Evolutionary conservation across 1,139 yeast species (phyloP).

Genomic region (Taiozyma onychis): DNA sequence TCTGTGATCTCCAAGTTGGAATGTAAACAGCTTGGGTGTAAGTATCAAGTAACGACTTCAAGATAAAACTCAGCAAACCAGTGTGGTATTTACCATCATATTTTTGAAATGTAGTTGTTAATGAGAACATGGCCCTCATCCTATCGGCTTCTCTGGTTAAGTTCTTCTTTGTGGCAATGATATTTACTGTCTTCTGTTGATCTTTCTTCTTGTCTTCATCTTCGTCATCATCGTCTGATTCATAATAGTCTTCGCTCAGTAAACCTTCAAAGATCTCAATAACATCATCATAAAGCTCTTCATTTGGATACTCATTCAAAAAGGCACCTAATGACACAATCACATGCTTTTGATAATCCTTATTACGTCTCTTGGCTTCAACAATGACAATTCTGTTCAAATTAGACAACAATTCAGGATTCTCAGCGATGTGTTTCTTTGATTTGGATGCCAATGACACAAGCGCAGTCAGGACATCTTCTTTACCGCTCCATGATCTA

Average conservation of each 20-base stretch:
- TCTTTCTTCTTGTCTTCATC: slow-evolving; percentile 8
- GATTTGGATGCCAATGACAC: slow-evolving; percentile 51
- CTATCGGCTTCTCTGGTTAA: slow-evolving; percentile 34
- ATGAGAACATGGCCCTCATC: slow-evolving; percentile 26
- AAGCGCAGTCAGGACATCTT: slow-evolving; percentile 63
- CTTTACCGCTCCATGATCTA: slow-evolving; percentile 88
- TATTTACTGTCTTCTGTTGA: slow-evolving; percentile 24
- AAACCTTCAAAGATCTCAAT: slow-evolving; percentile 29
- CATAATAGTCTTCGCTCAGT: slow-evolving; percentile 25
- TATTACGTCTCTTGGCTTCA: slow-evolving; percentile 68
- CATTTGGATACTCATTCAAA: slow-evolving; percentile 37
- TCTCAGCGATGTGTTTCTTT: slow-evolving; percentile 25
- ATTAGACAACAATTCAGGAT: slow-evolving; percentile 28
- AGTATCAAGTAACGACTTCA: slow-evolving; percentile 21
- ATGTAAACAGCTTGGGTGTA: slow-evolving; percentile 33
- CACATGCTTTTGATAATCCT: slow-evolving; percentile 52
- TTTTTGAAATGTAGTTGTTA: slow-evolving; percentile 23
- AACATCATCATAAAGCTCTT: slow-evolving; percentile 28
- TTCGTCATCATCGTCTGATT: slow-evolving; percentile 24
- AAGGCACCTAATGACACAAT: slow-evolving; percentile 47
- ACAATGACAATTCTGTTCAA: slow-evolving; percentile 42
- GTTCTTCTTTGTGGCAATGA: slow-evolving; percentile 32
- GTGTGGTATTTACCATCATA: slow-evolving; percentile 14
- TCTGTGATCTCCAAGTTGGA: slow-evolving; percentile 57
- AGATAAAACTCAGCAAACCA: slow-evolving; percentile 19